phyloP scores from a whole-genome alignment of 2,329 filamentous ascomycete genomes.

The Neocucurbitaria cava region DNA sequence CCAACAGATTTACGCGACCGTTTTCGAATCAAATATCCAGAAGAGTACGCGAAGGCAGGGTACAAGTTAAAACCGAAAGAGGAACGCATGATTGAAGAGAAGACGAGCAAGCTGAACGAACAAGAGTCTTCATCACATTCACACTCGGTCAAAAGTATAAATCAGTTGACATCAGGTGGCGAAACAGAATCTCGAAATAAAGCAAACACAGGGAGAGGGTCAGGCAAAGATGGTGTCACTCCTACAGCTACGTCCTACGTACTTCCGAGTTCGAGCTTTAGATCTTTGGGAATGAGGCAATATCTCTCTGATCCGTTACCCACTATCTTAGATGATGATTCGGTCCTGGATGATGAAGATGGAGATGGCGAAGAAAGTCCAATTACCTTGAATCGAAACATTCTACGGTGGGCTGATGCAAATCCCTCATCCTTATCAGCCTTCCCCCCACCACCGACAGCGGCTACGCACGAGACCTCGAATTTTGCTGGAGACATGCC shows the following conservation, averaged over 20 bases:
- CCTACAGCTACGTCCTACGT: not conserved
- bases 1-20: slow-evolving; percentile 67
- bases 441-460: not conserved
- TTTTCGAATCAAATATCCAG: slow-evolving; percentile 66
- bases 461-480: not conserved
- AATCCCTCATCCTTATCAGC: slow-evolving; percentile 27
- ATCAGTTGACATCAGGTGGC: not conserved
- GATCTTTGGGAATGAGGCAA: not conserved
- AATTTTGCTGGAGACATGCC: not conserved
- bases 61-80: slow-evolving; percentile 48
- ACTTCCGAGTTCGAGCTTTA: not conserved
- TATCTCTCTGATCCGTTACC: slow-evolving; percentile 16
- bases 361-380: slow-evolving; percentile 33
- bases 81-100: slow-evolving; percentile 23
- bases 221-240: not conserved
- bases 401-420: slow-evolving; percentile 48
- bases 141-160: not conserved
- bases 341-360: slow-evolving; percentile 33
- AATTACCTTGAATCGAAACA: slow-evolving; percentile 46
- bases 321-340: slow-evolving; percentile 24
- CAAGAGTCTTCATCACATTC: not conserved
- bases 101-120: slow-evolving; percentile 24
- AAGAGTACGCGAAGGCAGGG: slow-evolving; percentile 61
- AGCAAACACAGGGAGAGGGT: not conserved
- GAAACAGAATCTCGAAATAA: not conserved